phyloP scores from a whole-genome alignment of 139 green algal genomes.

The Chara braunii region DNA sequence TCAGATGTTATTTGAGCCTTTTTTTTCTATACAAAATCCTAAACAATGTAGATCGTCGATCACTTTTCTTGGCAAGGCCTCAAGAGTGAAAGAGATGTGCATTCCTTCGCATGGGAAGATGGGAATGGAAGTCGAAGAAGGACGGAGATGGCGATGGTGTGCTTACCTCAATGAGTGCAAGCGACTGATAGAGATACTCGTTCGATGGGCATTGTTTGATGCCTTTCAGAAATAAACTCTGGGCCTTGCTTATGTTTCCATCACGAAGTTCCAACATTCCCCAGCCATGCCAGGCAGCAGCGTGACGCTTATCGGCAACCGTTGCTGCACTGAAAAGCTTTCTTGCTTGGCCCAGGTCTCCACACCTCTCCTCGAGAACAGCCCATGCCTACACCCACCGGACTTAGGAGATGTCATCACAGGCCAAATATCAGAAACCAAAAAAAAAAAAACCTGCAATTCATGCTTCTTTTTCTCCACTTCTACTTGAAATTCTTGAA shows the following conservation, averaged over 20 bases:
- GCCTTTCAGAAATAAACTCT: constrained; percentile 48
- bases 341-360: constrained; percentile 62
- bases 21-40: no score
- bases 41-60: no score
- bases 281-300: constrained; percentile 92
- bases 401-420: not conserved
- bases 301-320: constrained; percentile 72
- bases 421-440: not conserved
- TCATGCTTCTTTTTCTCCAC: no score
- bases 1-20: no score
- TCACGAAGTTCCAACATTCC: constrained; percentile 83
- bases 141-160: not conserved
- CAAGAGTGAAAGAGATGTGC: no score
- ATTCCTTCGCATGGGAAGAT: not conserved
- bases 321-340: constrained; percentile 74
- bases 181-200: constrained; percentile 36
- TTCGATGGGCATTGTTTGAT: constrained; percentile 45
- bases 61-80: no score
- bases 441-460: not conserved
- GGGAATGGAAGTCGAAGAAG: not conserved
- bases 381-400: constrained; percentile 59
- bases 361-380: constrained; percentile 63
- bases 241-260: constrained; percentile 72
- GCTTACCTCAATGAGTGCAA: not conserved
- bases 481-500: no score